Percentiles rank a stretch among this genome's conserved stretches.
These are phyloP conservation scores for Pluteus cervinus DNA, from an alignment of 768 basidiomycete species.

Conservation along the genomic window DNA sequence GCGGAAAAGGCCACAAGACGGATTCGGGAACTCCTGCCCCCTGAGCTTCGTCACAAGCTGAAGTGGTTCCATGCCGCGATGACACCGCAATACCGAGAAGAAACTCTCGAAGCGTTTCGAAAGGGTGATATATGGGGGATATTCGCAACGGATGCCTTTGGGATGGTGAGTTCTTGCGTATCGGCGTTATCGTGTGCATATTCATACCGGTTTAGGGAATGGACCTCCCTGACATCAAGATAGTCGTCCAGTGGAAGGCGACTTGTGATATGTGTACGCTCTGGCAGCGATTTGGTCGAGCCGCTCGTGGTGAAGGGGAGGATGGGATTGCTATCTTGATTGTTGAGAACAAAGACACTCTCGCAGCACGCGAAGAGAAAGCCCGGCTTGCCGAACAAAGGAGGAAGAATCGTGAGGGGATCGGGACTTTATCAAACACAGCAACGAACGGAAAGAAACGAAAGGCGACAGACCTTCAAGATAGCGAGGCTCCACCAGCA, in stretches of 20 bases:
- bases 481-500: no score
- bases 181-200: slow-evolving; percentile 3
- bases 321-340: slow-evolving; percentile 18
- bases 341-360: slow-evolving; percentile 20
- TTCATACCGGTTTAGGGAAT: slow-evolving; percentile 21
- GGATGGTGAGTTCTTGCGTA: slow-evolving; percentile 22
- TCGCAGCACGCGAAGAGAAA: slow-evolving; percentile 13
- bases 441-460: not conserved
- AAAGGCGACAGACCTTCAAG: not conserved
- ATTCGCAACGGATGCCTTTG: slow-evolving; percentile 23
- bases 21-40: slow-evolving; percentile 10
- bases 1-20: slow-evolving; percentile 7
- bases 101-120: slow-evolving; percentile 8
- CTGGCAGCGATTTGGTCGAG: slow-evolving; percentile 29
- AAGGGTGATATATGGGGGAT: slow-evolving; percentile 18
- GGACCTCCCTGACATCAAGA: slow-evolving; percentile 23
- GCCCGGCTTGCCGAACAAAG: not conserved
- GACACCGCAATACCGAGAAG: slow-evolving; percentile 14
- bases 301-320: slow-evolving; percentile 9
- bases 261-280: slow-evolving; percentile 18
- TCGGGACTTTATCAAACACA: slow-evolving; percentile 1
- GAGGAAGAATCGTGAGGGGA: slow-evolving; percentile 3
- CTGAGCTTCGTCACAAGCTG: slow-evolving; percentile 8
- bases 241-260: slow-evolving; percentile 28
- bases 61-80: slow-evolving; percentile 23